Conservation (phyloP, 805 yeast species). For the Clavispora fructus region DNA sequence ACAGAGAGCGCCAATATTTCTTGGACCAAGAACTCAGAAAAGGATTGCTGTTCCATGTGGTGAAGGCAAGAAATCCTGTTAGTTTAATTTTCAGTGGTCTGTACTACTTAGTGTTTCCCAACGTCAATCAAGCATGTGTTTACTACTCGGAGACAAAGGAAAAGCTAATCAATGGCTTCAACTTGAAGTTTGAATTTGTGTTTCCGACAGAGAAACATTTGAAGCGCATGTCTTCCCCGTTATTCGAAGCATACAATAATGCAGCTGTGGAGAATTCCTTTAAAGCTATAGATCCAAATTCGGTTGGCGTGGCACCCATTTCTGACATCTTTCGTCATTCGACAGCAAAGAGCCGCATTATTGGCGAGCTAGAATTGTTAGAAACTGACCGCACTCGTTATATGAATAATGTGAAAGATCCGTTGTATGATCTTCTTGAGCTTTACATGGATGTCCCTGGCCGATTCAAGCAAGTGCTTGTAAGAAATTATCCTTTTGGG, state of each 20-base stretch:
- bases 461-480: slow-evolving; percentile 28
- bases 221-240: slow-evolving; percentile 27
- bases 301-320: not conserved
- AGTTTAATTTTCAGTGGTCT: slow-evolving; percentile 41
- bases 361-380: not conserved
- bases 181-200: slow-evolving; percentile 43
- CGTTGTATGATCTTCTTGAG: slow-evolving; percentile 12
- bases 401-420: slow-evolving; percentile 6
- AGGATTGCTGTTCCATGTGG: slow-evolving; percentile 33
- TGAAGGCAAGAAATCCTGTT: slow-evolving; percentile 46
- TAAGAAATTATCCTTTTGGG: slow-evolving; percentile 45
- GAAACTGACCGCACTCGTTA: slow-evolving; percentile 6
- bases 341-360: not conserved
- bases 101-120: slow-evolving; percentile 50
- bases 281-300: not conserved
- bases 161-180: slow-evolving; percentile 47
- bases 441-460: slow-evolving; percentile 14
- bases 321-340: not conserved
- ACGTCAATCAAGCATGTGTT: slow-evolving; percentile 43
- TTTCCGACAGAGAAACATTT: slow-evolving; percentile 20
- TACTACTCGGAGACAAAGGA: slow-evolving; percentile 48
- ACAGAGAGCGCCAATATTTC: slow-evolving; percentile 24
- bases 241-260: slow-evolving; percentile 8
- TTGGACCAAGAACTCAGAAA: slow-evolving; percentile 16
- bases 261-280: not conserved